Percentiles rank a stretch among this genome's conserved stretches.
Conservation (phyloP, 192 early-diverging fungal genomes). For the Coemansia pectinata region DNA sequence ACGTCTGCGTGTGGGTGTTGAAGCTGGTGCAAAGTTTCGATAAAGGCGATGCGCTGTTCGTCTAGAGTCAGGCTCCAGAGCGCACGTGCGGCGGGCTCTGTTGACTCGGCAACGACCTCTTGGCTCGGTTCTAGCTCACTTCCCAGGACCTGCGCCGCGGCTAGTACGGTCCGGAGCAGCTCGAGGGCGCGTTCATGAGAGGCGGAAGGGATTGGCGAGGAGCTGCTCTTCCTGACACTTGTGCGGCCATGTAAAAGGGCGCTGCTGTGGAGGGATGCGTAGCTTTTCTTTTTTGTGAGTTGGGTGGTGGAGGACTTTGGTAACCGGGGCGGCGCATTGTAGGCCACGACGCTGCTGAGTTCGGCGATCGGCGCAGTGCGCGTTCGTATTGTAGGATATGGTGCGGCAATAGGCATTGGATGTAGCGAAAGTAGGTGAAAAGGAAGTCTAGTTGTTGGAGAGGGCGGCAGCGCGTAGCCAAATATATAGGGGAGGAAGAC, state of each 20-base stretch:
- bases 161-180: conserved; percentile 36
- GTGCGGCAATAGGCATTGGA: conserved; percentile 12
- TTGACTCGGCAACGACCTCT: conserved; percentile 5
- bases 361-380: conserved; percentile 36
- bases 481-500: conserved; percentile 5
- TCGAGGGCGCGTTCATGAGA: conserved; percentile 30
- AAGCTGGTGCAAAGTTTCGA: conserved; percentile 26
- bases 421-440: not conserved
- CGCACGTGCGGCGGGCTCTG: conserved; percentile 9
- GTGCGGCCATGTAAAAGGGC: conserved; percentile 10
- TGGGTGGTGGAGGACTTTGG: not conserved
- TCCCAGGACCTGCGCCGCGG: not conserved
- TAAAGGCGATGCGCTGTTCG: conserved; percentile 15
- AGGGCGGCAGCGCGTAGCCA: not conserved
- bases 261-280: not conserved
- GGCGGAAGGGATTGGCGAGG: not conserved
- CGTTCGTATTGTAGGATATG: conserved; percentile 12
- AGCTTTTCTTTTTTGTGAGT: conserved; percentile 5
- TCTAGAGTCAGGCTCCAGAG: conserved; percentile 16
- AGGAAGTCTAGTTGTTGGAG: not conserved
- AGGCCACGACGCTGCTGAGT: conserved; percentile 37
- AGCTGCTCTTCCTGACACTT: not conserved
- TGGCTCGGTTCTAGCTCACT: not conserved
- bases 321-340: conserved; percentile 18
- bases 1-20: conserved; percentile 41